A percentile compares a stretch with the other conserved stretches of the same genome.
phyloP scores from a whole-genome alignment of 2,329 filamentous ascomycete species.

The Aspergillus fijiensis region DNA sequence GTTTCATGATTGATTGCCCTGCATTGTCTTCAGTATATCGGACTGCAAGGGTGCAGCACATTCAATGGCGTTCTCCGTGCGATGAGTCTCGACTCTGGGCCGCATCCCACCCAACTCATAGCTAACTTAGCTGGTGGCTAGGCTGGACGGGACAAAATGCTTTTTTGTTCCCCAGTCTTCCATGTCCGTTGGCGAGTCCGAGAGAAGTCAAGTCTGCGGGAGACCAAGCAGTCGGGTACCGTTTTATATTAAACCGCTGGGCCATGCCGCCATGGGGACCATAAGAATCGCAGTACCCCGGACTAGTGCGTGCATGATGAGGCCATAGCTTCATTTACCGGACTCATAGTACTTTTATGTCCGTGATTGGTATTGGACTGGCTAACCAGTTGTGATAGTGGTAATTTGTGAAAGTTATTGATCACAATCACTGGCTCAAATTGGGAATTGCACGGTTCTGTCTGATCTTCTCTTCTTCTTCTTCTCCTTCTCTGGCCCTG shows the following conservation, averaged over 20 bases:
- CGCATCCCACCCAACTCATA: too few species aligned
- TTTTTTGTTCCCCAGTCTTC: neutral
- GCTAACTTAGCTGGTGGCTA: neutral
- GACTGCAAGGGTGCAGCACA: slow-evolving; percentile 6
- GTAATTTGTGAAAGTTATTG: too few species aligned
- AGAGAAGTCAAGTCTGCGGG: neutral
- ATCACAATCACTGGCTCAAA: too few species aligned
- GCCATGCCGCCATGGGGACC: too few species aligned
- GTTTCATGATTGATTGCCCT: neutral
- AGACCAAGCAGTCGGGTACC: slow-evolving; percentile 1
- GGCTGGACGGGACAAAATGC: neutral
- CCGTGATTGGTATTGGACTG: too few species aligned
- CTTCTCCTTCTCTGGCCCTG: too few species aligned
- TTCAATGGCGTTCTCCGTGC: slow-evolving; percentile 3
- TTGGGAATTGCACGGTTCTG: too few species aligned
- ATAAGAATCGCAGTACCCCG: neutral
- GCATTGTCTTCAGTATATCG: slow-evolving; percentile 3
- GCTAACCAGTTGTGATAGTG: too few species aligned
- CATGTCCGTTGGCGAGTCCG: too few species aligned
- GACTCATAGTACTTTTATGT: neutral
- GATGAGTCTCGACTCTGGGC: slow-evolving; percentile 2
- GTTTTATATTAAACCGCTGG: neutral
- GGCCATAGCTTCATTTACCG: neutral
- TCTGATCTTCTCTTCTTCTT: too few species aligned
- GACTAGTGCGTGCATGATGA: slow-evolving; percentile 3